phyloP scores from a whole-genome alignment of 2,329 filamentous ascomycete species.

The Botryotinia convoluta region DNA sequence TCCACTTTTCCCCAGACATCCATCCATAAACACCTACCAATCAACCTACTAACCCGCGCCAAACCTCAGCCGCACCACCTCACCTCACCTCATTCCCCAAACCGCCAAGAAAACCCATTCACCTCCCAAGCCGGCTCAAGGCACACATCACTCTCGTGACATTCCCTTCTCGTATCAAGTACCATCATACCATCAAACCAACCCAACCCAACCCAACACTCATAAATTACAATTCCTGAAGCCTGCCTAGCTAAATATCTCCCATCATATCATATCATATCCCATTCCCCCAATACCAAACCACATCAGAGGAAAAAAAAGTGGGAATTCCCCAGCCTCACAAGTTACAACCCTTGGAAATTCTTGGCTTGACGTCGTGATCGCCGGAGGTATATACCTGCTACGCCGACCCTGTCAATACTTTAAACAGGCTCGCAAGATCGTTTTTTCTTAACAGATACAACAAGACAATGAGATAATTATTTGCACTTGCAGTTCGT shows the following conservation, averaged over 20 bases:
- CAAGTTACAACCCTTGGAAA: background rate
- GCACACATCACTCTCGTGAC: background rate
- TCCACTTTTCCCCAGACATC: background rate
- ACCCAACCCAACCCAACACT: too few species aligned
- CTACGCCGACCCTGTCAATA: background rate
- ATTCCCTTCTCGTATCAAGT: background rate
- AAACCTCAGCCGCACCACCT: background rate
- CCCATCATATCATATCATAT: too few species aligned
- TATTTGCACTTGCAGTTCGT: background rate
- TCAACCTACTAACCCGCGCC: too few species aligned
- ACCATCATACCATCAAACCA: too few species aligned
- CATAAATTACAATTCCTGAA: background rate
- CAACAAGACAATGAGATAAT: background rate
- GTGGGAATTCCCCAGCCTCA: background rate
- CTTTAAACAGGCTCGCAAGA: background rate
- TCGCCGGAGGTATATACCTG: background rate
- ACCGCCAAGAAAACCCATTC: background rate
- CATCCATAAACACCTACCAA: too few species aligned
- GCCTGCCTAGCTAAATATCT: background rate
- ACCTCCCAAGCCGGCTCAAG: background rate
- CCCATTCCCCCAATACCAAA: too few species aligned
- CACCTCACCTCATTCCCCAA: background rate
- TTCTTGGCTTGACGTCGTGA: background rate
- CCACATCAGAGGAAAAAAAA: background rate
- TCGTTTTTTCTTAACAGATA: background rate